A percentile compares a stretch with the other conserved stretches of the same genome.
Evolutionary conservation across 768 basidiomycete genomes (phyloP).

Genomic region (Chalciporus pseudorubinellus): DNA sequence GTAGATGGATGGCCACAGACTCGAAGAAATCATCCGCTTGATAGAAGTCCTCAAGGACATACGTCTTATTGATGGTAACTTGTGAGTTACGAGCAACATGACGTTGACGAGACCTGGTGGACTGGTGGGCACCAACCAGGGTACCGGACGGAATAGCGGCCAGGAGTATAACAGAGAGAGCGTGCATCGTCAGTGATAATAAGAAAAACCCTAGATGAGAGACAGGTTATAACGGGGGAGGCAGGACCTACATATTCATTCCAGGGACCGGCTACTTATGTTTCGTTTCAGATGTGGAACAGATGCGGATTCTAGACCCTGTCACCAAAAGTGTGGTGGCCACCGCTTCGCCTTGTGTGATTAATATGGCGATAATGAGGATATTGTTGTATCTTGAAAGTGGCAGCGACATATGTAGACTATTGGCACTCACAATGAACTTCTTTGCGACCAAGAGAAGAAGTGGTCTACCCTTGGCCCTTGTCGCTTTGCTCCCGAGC

Average conservation of each 20-base stretch:
- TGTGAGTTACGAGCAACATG: slow-evolving; percentile 16
- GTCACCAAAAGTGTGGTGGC: slow-evolving; percentile 1
- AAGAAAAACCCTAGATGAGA: slow-evolving; percentile 6
- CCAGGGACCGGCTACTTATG: slow-evolving; percentile 3
- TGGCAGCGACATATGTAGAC: not conserved
- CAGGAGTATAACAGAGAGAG: slow-evolving; percentile 33
- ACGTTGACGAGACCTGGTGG: slow-evolving; percentile 29
- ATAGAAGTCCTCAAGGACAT: slow-evolving; percentile 39
- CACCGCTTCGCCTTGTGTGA: slow-evolving; percentile 16
- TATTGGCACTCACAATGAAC: not conserved
- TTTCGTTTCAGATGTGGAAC: not conserved
- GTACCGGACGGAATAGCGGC: slow-evolving; percentile 33
- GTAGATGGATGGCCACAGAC: slow-evolving; percentile 34
- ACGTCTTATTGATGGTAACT: slow-evolving; percentile 27
- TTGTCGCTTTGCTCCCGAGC: not conserved
- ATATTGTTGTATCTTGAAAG: slow-evolving; percentile 11
- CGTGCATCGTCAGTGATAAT: slow-evolving; percentile 28
- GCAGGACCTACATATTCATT: not conserved
- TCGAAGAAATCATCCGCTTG: slow-evolving; percentile 58
- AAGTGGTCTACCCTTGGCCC: not conserved
- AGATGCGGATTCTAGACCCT: not conserved
- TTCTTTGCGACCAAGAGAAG: not conserved
- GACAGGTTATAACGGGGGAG: not conserved
- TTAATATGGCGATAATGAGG: slow-evolving; percentile 11
- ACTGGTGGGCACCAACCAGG: slow-evolving; percentile 36